Conservation (phyloP, 2,329 filamentous ascomycete species). For the Pseudogymnoascus sp. region DNA sequence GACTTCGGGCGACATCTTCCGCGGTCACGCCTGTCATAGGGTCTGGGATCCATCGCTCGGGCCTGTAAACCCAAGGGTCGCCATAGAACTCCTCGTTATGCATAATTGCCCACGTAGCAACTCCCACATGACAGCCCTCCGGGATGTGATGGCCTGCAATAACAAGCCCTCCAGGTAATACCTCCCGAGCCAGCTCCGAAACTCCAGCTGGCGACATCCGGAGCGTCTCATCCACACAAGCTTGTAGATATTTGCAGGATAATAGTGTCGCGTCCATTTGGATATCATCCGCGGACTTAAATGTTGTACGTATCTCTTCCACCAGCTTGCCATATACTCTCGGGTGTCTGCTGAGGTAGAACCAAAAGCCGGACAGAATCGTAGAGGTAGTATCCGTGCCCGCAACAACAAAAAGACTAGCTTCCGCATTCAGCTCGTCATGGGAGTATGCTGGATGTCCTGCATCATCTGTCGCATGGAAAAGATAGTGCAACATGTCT, state of each 20-base stretch:
- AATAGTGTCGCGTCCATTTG: slow-evolving; percentile 12
- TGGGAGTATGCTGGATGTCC: background rate
- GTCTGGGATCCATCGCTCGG: slow-evolving; percentile 18
- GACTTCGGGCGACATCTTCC: slow-evolving; percentile 14
- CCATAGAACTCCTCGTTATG: background rate
- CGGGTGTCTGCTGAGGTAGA: slow-evolving; percentile 30
- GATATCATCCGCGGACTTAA: slow-evolving; percentile 28
- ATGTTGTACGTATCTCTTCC: slow-evolving; percentile 29
- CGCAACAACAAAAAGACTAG: background rate
- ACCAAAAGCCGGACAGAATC: slow-evolving; percentile 26
- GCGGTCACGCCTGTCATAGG: slow-evolving; percentile 12
- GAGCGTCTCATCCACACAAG: slow-evolving; percentile 38
- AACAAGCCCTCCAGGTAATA: background rate
- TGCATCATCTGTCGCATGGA: background rate
- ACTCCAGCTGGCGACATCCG: slow-evolving; percentile 32
- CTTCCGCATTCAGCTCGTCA: slow-evolving; percentile 19
- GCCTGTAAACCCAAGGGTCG: slow-evolving; percentile 12
- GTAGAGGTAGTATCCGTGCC: slow-evolving; percentile 6
- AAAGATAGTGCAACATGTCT: slow-evolving; percentile 9
- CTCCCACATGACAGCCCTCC: background rate
- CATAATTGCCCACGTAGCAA: background rate
- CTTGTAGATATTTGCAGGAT: slow-evolving; percentile 29
- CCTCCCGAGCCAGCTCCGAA: background rate
- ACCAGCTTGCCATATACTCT: slow-evolving; percentile 23
- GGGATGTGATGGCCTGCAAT: background rate